These are phyloP conservation scores for Stagonosporopsis chrysanthemi DNA, from an alignment of 2,329 filamentous ascomycete genomes.

Conservation along the genomic window DNA sequence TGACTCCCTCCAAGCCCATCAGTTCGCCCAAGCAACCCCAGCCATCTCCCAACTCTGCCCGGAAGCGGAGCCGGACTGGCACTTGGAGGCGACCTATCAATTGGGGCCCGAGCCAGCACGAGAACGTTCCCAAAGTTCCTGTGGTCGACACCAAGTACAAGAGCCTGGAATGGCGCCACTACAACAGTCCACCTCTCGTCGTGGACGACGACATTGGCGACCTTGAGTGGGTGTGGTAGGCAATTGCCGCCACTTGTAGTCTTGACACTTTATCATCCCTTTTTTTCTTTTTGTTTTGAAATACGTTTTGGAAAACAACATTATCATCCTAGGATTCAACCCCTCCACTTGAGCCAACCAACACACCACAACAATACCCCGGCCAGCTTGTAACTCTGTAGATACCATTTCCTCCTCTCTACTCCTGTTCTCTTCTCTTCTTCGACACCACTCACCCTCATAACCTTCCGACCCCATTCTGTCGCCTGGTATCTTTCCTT, in stretches of 20 bases:
- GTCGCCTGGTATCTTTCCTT: slow-evolving; percentile 46
- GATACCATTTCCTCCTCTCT: slow-evolving; percentile 49
- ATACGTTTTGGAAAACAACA: slow-evolving; percentile 36
- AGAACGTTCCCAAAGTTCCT: slow-evolving; percentile 42
- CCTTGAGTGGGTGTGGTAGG: slow-evolving; percentile 94
- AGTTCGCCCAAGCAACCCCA: slow-evolving; percentile 45
- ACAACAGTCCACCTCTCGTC: slow-evolving; percentile 41
- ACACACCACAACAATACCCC: slow-evolving; percentile 26
- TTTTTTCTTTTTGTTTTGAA: slow-evolving; percentile 28
- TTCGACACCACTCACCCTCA: slow-evolving; percentile 22
- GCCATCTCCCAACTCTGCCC: slow-evolving; percentile 43
- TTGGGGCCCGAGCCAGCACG: slow-evolving; percentile 47
- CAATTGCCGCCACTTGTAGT: slow-evolving; percentile 71
- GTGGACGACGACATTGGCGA: slow-evolving; percentile 74
- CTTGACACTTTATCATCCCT: slow-evolving; percentile 51
- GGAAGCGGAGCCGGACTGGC: slow-evolving; percentile 50
- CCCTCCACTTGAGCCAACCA: slow-evolving; percentile 22
- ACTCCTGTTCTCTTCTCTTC: slow-evolving; percentile 25
- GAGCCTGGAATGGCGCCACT: slow-evolving; percentile 60
- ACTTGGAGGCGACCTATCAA: slow-evolving; percentile 49
- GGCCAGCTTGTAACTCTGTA: slow-evolving; percentile 49
- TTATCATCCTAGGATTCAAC: slow-evolving; percentile 31
- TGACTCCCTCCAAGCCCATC: slow-evolving; percentile 54
- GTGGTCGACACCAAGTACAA: slow-evolving; percentile 53
- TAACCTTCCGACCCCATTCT: slow-evolving; percentile 30